These are phyloP conservation scores for Steccherinum ochraceum DNA, from an alignment of 768 basidiomycete species.

Conservation along the genomic window DNA sequence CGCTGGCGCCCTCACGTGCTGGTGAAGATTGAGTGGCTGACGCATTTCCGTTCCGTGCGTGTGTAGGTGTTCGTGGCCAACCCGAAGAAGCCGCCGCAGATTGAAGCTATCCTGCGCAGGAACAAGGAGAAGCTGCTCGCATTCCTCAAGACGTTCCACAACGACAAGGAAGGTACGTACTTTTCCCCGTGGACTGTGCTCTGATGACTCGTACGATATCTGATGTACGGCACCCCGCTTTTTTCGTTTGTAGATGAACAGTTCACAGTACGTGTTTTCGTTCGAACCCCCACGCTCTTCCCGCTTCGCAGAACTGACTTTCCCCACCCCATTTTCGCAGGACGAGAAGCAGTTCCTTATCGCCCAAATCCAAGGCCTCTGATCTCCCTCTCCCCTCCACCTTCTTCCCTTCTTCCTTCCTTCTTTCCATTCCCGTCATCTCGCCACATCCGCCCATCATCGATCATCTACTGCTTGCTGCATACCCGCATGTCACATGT, in stretches of 20 bases:
- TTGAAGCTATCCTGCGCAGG: constrained; percentile 81
- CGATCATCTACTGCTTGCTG: neutral
- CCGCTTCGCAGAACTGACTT: too few species aligned
- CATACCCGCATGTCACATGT: neutral
- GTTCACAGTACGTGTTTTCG: constrained; percentile 60
- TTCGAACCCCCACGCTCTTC: too few species aligned
- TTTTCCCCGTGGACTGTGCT: neutral
- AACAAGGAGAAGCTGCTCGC: constrained; percentile 91
- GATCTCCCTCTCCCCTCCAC: constrained; percentile 2
- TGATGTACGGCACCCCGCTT: neutral
- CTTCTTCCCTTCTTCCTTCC: neutral
- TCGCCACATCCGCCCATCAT: neutral
- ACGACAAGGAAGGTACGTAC: constrained; percentile 86
- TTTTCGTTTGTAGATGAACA: constrained; percentile 66
- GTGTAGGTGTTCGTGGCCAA: constrained; percentile 96
- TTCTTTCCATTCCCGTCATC: neutral
- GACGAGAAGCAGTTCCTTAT: constrained; percentile 96
- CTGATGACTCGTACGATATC: neutral
- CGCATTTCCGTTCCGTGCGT: too few species aligned
- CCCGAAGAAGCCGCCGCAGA: constrained; percentile 96
- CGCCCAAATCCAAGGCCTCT: constrained; percentile 78
- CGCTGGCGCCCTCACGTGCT: neutral
- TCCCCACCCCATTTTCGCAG: too few species aligned
- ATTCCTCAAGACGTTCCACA: constrained; percentile 93
- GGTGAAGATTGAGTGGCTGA: neutral